Conservation (phyloP, 768 basidiomycete species). For the Kwoniella dendrophila region DNA sequence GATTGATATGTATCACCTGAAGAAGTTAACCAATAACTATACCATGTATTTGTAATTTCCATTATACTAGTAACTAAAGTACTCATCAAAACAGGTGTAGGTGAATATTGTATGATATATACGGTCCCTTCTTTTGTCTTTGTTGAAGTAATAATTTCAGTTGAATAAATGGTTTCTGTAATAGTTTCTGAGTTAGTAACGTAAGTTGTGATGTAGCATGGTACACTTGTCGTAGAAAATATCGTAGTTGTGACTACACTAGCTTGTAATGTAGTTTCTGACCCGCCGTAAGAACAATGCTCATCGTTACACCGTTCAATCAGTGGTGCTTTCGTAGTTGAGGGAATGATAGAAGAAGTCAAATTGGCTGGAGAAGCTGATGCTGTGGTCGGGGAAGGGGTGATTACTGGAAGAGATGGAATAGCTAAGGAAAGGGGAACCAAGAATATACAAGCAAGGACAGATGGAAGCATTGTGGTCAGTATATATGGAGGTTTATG, state of each 20-base stretch:
- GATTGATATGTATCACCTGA: conserved; percentile 8
- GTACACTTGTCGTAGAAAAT: conserved; percentile 37
- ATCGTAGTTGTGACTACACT: conserved; percentile 43
- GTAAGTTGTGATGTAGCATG: conserved; percentile 42
- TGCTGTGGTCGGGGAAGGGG: not conserved
- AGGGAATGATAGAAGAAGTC: not conserved
- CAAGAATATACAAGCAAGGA: not conserved
- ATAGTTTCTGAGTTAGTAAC: conserved; percentile 36
- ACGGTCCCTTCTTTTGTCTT: conserved; percentile 41
- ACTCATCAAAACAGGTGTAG: conserved; percentile 37
- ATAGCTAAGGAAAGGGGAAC: conserved; percentile 2
- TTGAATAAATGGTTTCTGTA: conserved; percentile 40
- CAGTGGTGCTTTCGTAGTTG: not conserved
- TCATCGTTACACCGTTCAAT: conserved; percentile 31
- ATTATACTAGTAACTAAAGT: conserved; percentile 24
- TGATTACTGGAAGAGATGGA: not conserved
- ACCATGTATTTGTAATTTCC: conserved; percentile 33
- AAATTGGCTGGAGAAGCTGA: conserved; percentile 8
- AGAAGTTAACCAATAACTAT: conserved; percentile 28
- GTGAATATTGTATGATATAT: conserved; percentile 37
- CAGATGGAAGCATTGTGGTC: conserved; percentile 6
- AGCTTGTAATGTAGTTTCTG: conserved; percentile 31
- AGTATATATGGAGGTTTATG: not conserved
- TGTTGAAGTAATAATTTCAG: conserved; percentile 43
- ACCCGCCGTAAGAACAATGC: conserved; percentile 24